These are phyloP conservation scores for Silybum marianum DNA, from an alignment of 129 eudicot genomes.

Conservation along the genomic window DNA sequence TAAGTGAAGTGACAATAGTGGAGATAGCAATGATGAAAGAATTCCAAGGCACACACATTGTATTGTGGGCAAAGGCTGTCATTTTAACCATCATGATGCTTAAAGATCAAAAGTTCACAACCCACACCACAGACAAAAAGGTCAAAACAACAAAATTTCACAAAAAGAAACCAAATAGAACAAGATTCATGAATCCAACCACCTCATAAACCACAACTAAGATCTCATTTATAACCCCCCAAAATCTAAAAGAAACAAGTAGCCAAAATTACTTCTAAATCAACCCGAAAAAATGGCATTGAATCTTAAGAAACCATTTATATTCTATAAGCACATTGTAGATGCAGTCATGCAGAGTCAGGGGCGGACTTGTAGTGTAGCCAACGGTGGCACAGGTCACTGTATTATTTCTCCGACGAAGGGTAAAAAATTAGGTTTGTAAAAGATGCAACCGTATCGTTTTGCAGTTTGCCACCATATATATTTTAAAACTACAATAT, in stretches of 20 bases:
- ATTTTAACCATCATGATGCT: constrained; percentile 16
- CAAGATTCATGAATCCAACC: constrained; percentile 5
- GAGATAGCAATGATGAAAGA: neutral
- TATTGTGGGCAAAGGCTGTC: constrained; percentile 31
- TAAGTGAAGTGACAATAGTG: neutral
- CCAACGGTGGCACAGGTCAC: too few species aligned
- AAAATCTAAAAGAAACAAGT: neutral
- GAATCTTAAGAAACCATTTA: neutral
- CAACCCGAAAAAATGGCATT: neutral
- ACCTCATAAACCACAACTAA: neutral
- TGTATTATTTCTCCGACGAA: too few species aligned
- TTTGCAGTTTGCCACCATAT: too few species aligned
- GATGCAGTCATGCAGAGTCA: too few species aligned
- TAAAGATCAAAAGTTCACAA: constrained; percentile 21
- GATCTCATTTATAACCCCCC: neutral
- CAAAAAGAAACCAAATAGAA: neutral
- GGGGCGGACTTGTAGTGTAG: too few species aligned
- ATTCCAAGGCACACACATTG: constrained; percentile 11
- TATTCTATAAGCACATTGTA: neutral
- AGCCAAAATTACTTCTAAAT: neutral
- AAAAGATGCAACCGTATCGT: too few species aligned
- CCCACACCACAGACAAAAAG: constrained; percentile 21
- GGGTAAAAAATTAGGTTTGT: too few species aligned
- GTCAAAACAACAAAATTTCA: constrained; percentile 9
- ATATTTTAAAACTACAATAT: too few species aligned